Conservation (phyloP, 1,284 basidiomycete species). For the Takashimella tepidaria region DNA sequence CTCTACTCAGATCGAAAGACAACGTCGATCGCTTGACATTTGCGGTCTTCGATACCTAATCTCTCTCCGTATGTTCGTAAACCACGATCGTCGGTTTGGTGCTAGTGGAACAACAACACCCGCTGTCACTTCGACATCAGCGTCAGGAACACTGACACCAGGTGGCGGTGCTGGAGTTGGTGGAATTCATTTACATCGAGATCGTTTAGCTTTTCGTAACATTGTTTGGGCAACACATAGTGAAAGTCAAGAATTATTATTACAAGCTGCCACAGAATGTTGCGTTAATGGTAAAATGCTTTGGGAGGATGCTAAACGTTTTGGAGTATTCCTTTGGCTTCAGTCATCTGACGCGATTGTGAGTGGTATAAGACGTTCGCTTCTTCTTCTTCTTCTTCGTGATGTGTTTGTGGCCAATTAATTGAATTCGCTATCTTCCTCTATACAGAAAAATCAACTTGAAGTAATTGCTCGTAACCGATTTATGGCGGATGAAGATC, state of each 20-base stretch:
- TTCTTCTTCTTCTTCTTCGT: not conserved
- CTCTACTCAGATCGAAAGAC: conserved; percentile 84
- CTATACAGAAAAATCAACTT: conserved; percentile 68
- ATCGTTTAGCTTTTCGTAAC: conserved; percentile 78
- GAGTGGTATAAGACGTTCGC: too few species aligned
- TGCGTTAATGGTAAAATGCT: conserved; percentile 71
- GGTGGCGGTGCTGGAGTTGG: too few species aligned
- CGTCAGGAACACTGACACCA: not conserved
- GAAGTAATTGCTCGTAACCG: conserved; percentile 90
- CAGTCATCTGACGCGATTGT: conserved; percentile 71
- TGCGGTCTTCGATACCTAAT: conserved; percentile 87
- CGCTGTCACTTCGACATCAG: not conserved
- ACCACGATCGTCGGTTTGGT: conserved; percentile 25
- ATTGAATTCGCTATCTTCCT: conserved; percentile 5
- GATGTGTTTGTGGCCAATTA: not conserved
- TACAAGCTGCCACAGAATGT: conserved; percentile 64
- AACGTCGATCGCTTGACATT: conserved; percentile 74
- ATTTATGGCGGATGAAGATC: conserved; percentile 75
- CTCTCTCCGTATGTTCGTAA: conserved; percentile 61
- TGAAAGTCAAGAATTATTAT: conserved; percentile 77
- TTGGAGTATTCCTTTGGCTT: conserved; percentile 87
- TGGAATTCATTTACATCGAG: conserved; percentile 52
- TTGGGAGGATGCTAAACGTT: conserved; percentile 77
- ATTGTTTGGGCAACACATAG: conserved; percentile 95
- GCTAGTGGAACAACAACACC: conserved; percentile 24